These are phyloP conservation scores for Amanita thiersii DNA, from an alignment of 768 basidiomycete species.

Conservation along the genomic window DNA sequence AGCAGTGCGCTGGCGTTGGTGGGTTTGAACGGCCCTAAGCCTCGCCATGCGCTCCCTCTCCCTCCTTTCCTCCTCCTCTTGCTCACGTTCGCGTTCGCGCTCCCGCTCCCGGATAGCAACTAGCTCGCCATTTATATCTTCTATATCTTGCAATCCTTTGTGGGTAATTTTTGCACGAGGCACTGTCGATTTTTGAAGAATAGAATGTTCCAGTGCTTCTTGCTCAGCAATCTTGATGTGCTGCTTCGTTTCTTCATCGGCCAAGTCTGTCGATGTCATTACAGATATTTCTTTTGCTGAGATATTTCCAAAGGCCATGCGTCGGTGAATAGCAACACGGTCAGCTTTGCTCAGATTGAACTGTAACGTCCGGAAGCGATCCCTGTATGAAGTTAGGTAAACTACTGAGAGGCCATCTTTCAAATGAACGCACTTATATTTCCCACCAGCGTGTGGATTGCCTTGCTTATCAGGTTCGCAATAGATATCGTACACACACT, in stretches of 20 bases:
- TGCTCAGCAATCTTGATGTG: conserved; percentile 77
- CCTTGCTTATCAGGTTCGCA: conserved; percentile 71
- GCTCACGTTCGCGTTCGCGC: conserved; percentile 50
- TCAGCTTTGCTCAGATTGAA: conserved; percentile 85
- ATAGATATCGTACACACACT: conserved; percentile 67
- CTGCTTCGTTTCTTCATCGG: conserved; percentile 79
- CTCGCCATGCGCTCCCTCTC: conserved; percentile 65
- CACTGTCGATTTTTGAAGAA: conserved; percentile 59
- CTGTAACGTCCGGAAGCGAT: conserved; percentile 83
- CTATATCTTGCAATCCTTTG: conserved; percentile 89
- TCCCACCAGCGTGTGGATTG: conserved; percentile 52
- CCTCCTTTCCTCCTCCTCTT: conserved; percentile 61
- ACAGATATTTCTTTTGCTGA: conserved; percentile 65
- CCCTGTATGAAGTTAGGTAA: conserved; percentile 35
- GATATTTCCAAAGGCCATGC: conserved; percentile 62
- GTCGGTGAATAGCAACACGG: conserved; percentile 69
- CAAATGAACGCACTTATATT: conserved; percentile 61
- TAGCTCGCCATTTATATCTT: conserved; percentile 53
- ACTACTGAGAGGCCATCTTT: not conserved
- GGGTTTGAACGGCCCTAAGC: conserved; percentile 36
- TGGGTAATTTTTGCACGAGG: conserved; percentile 83
- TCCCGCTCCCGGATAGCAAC: conserved; percentile 40
- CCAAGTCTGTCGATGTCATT: conserved; percentile 86
- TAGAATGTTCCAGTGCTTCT: conserved; percentile 79
- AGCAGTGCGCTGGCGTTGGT: conserved; percentile 37